Evolutionary conservation across 768 basidiomycete genomes (phyloP).

Genomic region (Amanita inopinata): DNA sequence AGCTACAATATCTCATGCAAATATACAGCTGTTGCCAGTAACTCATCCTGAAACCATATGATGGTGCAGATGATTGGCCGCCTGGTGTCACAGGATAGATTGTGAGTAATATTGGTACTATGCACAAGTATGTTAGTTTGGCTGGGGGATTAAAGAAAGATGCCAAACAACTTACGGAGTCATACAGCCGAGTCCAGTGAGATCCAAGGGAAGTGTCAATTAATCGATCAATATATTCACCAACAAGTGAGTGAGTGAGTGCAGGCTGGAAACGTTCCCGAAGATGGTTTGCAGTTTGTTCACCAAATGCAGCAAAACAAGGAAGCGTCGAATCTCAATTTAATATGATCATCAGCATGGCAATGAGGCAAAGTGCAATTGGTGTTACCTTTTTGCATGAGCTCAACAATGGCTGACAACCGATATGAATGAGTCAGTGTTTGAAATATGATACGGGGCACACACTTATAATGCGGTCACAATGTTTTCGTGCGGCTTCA

Average conservation of each 20-base stretch:
- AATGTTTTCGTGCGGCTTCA: slow-evolving; percentile 89
- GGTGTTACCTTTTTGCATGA: slow-evolving; percentile 87
- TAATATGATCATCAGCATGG: not conserved
- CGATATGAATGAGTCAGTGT: slow-evolving; percentile 3
- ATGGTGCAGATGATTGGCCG: too few species aligned
- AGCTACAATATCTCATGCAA: too few species aligned
- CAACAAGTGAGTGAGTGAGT: slow-evolving; percentile 75
- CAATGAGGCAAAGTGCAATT: not conserved
- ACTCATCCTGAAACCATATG: too few species aligned
- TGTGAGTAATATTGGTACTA: slow-evolving; percentile 95
- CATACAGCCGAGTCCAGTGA: slow-evolving; percentile 92
- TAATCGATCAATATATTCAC: slow-evolving; percentile 81
- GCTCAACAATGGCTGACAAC: slow-evolving; percentile 61
- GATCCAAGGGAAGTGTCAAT: slow-evolving; percentile 88
- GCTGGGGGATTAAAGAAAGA: not conserved
- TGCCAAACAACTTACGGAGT: slow-evolving; percentile 53
- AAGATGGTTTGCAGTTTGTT: slow-evolving; percentile 80
- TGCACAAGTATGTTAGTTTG: not conserved
- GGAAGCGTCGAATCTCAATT: slow-evolving; percentile 73
- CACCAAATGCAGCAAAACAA: slow-evolving; percentile 85
- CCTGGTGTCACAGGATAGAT: slow-evolving; percentile 50
- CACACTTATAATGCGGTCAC: slow-evolving; percentile 94
- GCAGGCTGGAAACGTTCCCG: slow-evolving; percentile 92
- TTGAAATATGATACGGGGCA: slow-evolving; percentile 21
- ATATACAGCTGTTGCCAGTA: too few species aligned